Conservation (phyloP, 2,329 filamentous ascomycete genomes). For the Penicillium nordicum region DNA sequence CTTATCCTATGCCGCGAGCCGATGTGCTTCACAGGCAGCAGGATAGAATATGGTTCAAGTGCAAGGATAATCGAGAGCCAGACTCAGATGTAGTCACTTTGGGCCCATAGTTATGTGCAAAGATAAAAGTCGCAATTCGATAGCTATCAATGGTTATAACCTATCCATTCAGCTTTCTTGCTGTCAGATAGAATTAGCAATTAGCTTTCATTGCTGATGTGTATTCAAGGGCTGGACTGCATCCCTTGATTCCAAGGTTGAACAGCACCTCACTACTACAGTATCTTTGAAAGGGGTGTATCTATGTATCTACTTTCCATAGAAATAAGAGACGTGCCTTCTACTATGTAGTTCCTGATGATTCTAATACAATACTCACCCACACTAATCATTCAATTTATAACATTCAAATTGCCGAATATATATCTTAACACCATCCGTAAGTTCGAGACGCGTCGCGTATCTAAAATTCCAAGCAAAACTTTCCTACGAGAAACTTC, state of each 20-base stretch:
- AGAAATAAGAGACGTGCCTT: neutral
- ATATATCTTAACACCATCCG: neutral
- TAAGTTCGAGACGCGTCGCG: neutral
- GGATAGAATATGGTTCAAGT: neutral
- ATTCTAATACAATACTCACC: neutral
- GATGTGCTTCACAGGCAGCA: neutral
- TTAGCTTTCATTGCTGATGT: neutral
- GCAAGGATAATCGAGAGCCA: neutral
- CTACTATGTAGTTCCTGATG: neutral
- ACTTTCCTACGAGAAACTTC: neutral
- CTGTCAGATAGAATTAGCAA: neutral
- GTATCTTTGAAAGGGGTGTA: neutral
- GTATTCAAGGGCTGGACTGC: neutral
- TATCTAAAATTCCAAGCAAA: neutral
- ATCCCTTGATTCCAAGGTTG: neutral
- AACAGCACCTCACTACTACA: neutral
- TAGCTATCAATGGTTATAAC: neutral
- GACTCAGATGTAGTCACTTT: neutral
- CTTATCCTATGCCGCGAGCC: neutral
- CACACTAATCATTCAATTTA: neutral
- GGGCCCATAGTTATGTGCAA: neutral
- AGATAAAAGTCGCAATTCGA: neutral
- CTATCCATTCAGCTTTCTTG: neutral
- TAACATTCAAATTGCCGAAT: neutral
- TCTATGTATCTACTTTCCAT: neutral